phyloP scores from a whole-genome alignment of 176 grass and related monocot species.

The Musa troglodytarum region DNA sequence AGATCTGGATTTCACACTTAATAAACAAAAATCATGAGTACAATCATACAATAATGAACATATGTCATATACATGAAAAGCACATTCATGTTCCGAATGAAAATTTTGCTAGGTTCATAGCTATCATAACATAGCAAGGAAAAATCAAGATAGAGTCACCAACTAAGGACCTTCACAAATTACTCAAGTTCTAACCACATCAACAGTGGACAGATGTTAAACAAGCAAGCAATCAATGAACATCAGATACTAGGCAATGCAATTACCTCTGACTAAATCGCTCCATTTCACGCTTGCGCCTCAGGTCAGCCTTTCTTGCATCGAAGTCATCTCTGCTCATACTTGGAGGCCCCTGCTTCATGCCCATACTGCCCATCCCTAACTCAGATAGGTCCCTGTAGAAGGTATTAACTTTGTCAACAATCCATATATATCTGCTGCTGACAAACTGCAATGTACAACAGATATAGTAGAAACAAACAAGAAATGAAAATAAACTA shows the following conservation, averaged over 20 bases:
- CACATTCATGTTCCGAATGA: too few species aligned
- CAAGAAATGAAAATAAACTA: background rate
- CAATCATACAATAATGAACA: too few species aligned
- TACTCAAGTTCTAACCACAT: background rate
- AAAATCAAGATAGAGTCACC: background rate
- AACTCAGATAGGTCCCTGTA: slow-evolving; percentile 81
- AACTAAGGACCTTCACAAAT: background rate
- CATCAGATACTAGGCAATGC: background rate
- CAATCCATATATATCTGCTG: background rate
- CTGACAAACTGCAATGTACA: background rate
- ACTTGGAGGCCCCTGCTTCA: slow-evolving; percentile 67
- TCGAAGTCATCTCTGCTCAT: slow-evolving; percentile 63
- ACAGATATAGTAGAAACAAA: background rate
- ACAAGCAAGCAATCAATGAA: background rate
- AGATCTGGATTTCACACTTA: too few species aligned
- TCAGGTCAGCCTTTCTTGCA: slow-evolving; percentile 51
- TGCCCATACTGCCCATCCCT: slow-evolving; percentile 56
- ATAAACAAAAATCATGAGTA: too few species aligned
- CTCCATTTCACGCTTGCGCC: slow-evolving; percentile 47
- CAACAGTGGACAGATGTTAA: background rate
- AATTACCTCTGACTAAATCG: slow-evolving; percentile 64
- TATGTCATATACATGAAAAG: too few species aligned
- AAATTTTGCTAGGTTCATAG: too few species aligned
- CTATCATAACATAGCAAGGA: background rate
- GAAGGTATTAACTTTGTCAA: slow-evolving; percentile 12